Evolutionary conservation across 371 early-diverging fungal genomes (phyloP).

Genomic region (Actinomortierella wolfii): DNA sequence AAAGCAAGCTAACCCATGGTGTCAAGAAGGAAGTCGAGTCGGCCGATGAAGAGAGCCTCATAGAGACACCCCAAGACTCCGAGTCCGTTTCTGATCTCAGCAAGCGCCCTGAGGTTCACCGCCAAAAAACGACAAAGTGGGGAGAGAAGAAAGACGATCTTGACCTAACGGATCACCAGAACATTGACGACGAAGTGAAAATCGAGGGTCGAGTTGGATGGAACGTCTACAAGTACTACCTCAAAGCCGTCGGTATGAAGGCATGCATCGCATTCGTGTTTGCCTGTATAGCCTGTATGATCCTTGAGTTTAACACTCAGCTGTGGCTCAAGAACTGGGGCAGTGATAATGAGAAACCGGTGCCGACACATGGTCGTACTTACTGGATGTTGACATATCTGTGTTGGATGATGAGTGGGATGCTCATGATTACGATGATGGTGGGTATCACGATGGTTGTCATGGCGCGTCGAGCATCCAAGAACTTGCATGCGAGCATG

Average conservation of each 20-base stretch:
- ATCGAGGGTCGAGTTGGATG: conserved; percentile 20
- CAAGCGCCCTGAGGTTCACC: conserved; percentile 31
- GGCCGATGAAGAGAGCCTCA: not conserved
- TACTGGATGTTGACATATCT: not conserved
- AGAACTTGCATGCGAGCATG: conserved; percentile 44
- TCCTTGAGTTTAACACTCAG: not conserved
- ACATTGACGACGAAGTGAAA: conserved; percentile 15
- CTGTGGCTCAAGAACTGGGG: conserved; percentile 2
- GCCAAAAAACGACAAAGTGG: conserved; percentile 19
- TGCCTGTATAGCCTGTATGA: not conserved
- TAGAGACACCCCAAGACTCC: not conserved
- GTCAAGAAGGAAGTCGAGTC: not conserved
- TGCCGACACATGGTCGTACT: not conserved
- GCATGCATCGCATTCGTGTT: not conserved
- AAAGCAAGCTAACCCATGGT: conserved; percentile 8
- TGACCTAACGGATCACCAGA: conserved; percentile 9
- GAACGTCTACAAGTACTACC: conserved; percentile 27
- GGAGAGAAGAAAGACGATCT: conserved; percentile 11
- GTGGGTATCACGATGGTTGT: not conserved
- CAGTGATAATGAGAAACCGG: not conserved
- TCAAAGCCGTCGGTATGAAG: conserved; percentile 2
- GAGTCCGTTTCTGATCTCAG: conserved; percentile 69
- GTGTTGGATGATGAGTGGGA: not conserved
- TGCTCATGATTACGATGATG: conserved; percentile 1
- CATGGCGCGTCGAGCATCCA: conserved; percentile 39